Base-by-base conservation (phyloP, 768 basidiomycete species). In the Cytidiella melzeri region DNA sequence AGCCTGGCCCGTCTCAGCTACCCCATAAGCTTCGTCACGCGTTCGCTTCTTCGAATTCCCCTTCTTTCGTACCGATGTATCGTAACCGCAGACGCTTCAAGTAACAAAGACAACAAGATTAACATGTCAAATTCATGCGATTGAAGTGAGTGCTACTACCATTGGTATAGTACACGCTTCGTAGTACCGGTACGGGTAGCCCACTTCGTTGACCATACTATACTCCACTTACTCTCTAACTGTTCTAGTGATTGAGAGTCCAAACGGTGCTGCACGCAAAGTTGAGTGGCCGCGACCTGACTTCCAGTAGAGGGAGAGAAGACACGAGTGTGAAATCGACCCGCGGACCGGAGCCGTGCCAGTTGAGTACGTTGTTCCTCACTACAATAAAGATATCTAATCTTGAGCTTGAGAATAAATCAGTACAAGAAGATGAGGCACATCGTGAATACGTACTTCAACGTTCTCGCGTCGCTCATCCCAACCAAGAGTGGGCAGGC, bases 11-110 rank as follows among this genome's bases (percentile, higher is more conserved):
- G 11, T 20, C n/a, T n/a, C 15, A 19, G 18, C 23, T 12, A 13
- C 9, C 10, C 11, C 11, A 24, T 9, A 28, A 28, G 23, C 10
- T 28, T 18, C 21, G 6, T 23, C 43, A 28, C 19, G n/a, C 41
- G 21, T 24, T 12, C 11, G 15, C 43, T 43, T 45, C 28, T 49
- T n/a, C n/a, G n/a, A n/a, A n/a, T n/a, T 51, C 34, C 43, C 50
- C 12, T 21, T 18, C 43, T 47, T 51, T 21, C 51, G 42, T 15
- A 39, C 54, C 5, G 12, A n/a, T 42, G 51, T 55, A 43, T 55
- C 41, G 26, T 55, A 55, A 7, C 54, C 54, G 36, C 50, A 55
- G 9, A 42, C 34, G 40, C 54, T 55, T 30, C 18, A 23, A 26
- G 3, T 5, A 23, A 12, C 3, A 13, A 18, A 24, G 37, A 28